Conservation (phyloP, 805 yeast species). For the Yarrowia sp. region DNA sequence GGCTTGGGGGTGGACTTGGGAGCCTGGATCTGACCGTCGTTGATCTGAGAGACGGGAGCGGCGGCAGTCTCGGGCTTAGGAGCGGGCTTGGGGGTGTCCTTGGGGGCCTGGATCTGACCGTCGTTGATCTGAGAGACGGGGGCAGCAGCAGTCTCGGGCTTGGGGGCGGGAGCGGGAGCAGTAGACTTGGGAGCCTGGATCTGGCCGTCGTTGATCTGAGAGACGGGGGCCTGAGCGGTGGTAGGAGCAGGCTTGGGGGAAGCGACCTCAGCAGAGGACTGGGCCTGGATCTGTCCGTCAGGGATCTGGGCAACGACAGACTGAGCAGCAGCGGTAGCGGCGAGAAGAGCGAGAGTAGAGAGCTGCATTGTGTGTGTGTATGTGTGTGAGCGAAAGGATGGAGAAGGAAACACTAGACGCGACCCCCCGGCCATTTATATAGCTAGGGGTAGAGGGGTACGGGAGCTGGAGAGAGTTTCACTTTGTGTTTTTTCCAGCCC, state of each 20-base stretch:
- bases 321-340: slow-evolving; percentile 13
- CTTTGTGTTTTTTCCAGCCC: neutral
- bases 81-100: slow-evolving; percentile 13
- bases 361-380: slow-evolving; percentile 11
- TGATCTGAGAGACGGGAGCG: slow-evolving; percentile 6
- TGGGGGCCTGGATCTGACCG: slow-evolving; percentile 13
- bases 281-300: slow-evolving; percentile 26
- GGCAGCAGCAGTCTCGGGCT: neutral
- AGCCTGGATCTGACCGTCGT: slow-evolving; percentile 14
- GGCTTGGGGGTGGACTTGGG: slow-evolving; percentile 18
- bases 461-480: slow-evolving; percentile 5
- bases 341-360: slow-evolving; percentile 17
- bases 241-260: slow-evolving; percentile 1
- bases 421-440: slow-evolving; percentile 4
- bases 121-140: slow-evolving; percentile 16
- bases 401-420: neutral
- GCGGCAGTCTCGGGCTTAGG: neutral
- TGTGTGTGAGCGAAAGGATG: neutral
- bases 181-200: slow-evolving; percentile 24
- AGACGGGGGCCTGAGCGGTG: slow-evolving; percentile 6
- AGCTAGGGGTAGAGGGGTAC: slow-evolving; percentile 21
- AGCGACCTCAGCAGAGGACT: slow-evolving; percentile 17
- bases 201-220: slow-evolving; percentile 25
- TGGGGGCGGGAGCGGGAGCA: neutral
- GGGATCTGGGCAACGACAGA: slow-evolving; percentile 19